These are phyloP conservation scores for Persicaria maculosa DNA, from an alignment of 148 eudicot species.

Conservation along the genomic window DNA sequence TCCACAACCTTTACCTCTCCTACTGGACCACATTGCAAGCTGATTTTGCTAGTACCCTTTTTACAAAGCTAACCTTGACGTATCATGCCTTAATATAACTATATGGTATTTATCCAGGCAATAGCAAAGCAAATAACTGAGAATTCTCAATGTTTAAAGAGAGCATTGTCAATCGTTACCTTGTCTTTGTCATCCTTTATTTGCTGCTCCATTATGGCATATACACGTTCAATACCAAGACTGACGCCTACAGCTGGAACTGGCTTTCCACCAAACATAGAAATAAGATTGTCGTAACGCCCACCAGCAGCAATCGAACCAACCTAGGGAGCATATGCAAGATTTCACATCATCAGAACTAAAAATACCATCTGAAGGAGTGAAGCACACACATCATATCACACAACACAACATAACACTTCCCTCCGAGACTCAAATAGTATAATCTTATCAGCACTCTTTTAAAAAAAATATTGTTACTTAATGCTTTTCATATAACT, in stretches of 20 bases:
- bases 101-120: too few species aligned
- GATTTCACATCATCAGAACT: neutral
- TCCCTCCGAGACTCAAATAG: neutral
- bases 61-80: too few species aligned
- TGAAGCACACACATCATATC: too few species aligned
- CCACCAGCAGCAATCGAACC: conserved; percentile 99
- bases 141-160: neutral
- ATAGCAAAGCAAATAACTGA: too few species aligned
- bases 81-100: too few species aligned
- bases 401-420: neutral
- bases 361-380: too few species aligned
- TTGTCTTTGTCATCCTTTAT: conserved; percentile 66
- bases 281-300: conserved; percentile 91
- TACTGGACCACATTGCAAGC: too few species aligned
- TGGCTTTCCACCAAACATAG: conserved; percentile 85
- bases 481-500: too few species aligned
- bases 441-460: neutral
- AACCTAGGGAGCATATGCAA: conserved; percentile 38
- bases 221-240: conserved; percentile 92
- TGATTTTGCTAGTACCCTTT: too few species aligned
- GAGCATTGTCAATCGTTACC: conserved; percentile 28
- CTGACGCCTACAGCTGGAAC: conserved; percentile 97
- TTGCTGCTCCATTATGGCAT: conserved; percentile 94
- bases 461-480: too few species aligned
- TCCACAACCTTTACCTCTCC: too few species aligned